A percentile compares a stretch with the other conserved stretches of the same genome.
These are phyloP conservation scores for Pelargonium fulgidum DNA, from an alignment of 441 rosid genomes.

Conservation along the genomic window DNA sequence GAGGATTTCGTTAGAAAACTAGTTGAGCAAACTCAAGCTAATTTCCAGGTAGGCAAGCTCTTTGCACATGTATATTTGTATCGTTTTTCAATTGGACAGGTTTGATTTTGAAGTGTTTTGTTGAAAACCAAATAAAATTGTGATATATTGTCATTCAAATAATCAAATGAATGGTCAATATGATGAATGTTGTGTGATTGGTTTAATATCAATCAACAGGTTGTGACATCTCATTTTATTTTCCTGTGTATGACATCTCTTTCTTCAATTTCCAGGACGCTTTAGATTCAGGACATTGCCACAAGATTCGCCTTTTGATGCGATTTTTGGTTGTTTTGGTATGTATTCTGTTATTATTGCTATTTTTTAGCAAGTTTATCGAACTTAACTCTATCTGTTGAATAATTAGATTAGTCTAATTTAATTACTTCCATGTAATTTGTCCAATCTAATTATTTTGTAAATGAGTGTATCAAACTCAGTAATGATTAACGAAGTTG, in stretches of 20 bases:
- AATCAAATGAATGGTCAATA: neutral
- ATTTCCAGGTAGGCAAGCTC: constrained; percentile 60
- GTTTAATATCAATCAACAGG: neutral
- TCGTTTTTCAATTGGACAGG: neutral
- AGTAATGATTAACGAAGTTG: neutral
- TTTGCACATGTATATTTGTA: neutral
- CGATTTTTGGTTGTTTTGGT: constrained; percentile 85
- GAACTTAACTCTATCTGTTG: too few species aligned
- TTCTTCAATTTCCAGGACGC: constrained; percentile 52
- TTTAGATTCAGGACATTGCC: constrained; percentile 60
- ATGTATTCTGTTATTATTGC: constrained; percentile 23
- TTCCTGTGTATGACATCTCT: neutral
- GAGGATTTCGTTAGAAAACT: constrained; percentile 69
- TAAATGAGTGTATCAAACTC: neutral
- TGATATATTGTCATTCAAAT: neutral
- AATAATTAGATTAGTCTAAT: too few species aligned
- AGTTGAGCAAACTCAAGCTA: constrained; percentile 48
- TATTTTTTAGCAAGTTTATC: neutral
- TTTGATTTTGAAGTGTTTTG: constrained; percentile 2
- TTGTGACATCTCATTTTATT: neutral
- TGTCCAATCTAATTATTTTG: neutral
- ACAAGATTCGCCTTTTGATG: constrained; percentile 73
- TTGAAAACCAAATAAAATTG: neutral
- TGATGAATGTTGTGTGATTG: neutral
- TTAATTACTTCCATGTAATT: neutral